Base-by-base conservation (phyloP, 176 grass and related monocot genomes). In the Ananas comosus region DNA sequence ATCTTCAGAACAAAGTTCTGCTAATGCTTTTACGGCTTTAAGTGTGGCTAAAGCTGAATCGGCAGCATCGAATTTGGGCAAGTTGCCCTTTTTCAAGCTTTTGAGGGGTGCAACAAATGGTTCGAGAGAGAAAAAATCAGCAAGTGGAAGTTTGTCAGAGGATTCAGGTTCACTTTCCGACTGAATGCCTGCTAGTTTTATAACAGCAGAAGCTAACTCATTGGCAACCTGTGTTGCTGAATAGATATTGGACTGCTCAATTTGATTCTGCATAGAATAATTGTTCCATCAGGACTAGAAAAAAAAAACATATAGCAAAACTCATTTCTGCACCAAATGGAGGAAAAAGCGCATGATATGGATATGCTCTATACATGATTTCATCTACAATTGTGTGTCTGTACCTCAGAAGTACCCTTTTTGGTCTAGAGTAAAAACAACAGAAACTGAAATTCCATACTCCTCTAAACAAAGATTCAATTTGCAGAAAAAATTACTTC, bases 1-100 rank as follows among this genome's bases (percentile, higher is more conserved):
- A 82, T 92, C 93, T 76, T 92, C 89, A 24, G 93, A 89, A 83
- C 77, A 97, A 89, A 97, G 86, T 59, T 97, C 93, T 48, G 93
- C 76, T 28, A 97, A 54, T 70, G 89, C 89, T 82, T 97, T 97
- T 84, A 97, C 87, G 48, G 84, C 89, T 75, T 92, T 89, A 19
- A 97, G 66, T 1, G 82, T 92, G 78, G 93, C 93, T 77, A 88
- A 76, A 42, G 93, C 93, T 81, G 93, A 97, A 78, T 97, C 93
- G 70, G 87, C 86, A 54, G 86, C 77, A 80, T 97, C 89, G 81
- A 92, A 85, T 58, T 97, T 97, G 9, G 81, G 93, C 58, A 79
- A 81, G 57, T 66, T 97, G 72, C 87, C 90, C 83, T 85, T 88
- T 57, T 92, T 97, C 81, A 87, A 77, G 83, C 77, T 97, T 67